Base-by-base conservation (phyloP, 805 yeast genomes). In the Candida sphagnicola region DNA sequence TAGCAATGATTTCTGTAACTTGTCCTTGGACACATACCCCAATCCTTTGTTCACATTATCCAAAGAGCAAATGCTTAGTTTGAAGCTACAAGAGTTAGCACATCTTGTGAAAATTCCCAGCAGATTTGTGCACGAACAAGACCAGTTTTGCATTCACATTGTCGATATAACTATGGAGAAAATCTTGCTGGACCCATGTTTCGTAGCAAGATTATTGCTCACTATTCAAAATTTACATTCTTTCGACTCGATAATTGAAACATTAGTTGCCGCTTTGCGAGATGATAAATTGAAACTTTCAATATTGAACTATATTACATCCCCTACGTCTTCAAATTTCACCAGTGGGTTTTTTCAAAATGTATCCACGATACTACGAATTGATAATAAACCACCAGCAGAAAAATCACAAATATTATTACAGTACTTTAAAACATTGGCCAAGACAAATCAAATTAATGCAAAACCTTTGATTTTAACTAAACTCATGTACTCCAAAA, bases 11-110 rank as follows among this genome's bases (percentile, higher is more conserved):
- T 26, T 26, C 6, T 8, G 15, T 12, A 8, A 8, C 15, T 5
- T 57, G 15, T 53, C 56, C 4, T 26, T 31, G 15, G 54, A 56
- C 32, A 43, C 55, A 4, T 53, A 50, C 40, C 65, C 66, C 4
- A 65, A 67, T 34, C 72, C 74, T 3, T 51, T 67, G 25, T 58
- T 51, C 37, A 37, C 48, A 12, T 54, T 62, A 57, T 28, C 48
- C 12, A 55, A 56, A 31, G 48, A 46, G 1, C 57, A 64, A 31
- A 38, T 67, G 1, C 24, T 53, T n/a, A 23, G 25, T 2, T 53
- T 68, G 21, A 41, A 44, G 5, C 40, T 38, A 6, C 14, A 38
- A 4, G 61, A 62, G 23, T 57, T 59, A 32, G 16, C 29, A 8
- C 59, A 62, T 38, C 48, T 67, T n/a, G 40, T 53, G 3, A 37